Evolutionary conservation across 805 yeast species (phyloP).

Genomic region (Ogataea nakhonphanomensis): DNA sequence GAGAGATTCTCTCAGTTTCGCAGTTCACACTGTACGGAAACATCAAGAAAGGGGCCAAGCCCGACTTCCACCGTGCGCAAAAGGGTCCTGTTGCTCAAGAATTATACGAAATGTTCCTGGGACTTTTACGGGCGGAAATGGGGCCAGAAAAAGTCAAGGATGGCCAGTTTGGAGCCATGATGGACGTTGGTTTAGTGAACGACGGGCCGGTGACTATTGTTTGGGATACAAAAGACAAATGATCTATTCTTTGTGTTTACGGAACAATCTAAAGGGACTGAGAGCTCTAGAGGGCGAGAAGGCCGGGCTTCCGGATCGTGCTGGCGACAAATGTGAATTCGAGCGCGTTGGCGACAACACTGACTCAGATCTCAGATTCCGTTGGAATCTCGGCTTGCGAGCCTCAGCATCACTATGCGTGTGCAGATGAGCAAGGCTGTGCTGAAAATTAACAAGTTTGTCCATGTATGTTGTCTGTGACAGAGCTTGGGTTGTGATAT

Average conservation of each 20-base stretch:
- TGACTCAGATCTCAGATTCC: constrained; percentile 16
- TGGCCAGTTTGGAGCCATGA: constrained; percentile 95
- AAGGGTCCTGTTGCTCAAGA: constrained; percentile 59
- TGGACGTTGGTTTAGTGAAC: constrained; percentile 85
- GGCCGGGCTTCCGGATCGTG: constrained; percentile 30
- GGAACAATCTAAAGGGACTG: constrained; percentile 31
- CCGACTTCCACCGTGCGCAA: constrained; percentile 91
- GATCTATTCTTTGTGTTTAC: constrained; percentile 14
- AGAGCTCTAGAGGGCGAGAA: constrained; percentile 31
- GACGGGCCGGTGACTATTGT: constrained; percentile 93
- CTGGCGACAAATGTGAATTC: constrained; percentile 29
- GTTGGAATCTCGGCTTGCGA: constrained; percentile 26
- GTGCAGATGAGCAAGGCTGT: constrained; percentile 2
- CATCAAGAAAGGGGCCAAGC: constrained; percentile 87
- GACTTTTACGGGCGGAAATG: constrained; percentile 44
- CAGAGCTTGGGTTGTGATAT: background rate
- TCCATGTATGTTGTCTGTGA: constrained; percentile 1
- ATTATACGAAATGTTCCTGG: constrained; percentile 52
- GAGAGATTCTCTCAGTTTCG: constrained; percentile 80
- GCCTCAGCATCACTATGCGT: background rate
- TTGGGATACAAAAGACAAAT: constrained; percentile 60
- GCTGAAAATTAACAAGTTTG: constrained; percentile 3
- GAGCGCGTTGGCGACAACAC: constrained; percentile 22
- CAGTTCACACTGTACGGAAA: constrained; percentile 89
- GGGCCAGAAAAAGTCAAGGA: constrained; percentile 71